These are phyloP conservation scores for Diaporthe australafricana DNA, from an alignment of 2,329 filamentous ascomycete genomes.

Conservation along the genomic window DNA sequence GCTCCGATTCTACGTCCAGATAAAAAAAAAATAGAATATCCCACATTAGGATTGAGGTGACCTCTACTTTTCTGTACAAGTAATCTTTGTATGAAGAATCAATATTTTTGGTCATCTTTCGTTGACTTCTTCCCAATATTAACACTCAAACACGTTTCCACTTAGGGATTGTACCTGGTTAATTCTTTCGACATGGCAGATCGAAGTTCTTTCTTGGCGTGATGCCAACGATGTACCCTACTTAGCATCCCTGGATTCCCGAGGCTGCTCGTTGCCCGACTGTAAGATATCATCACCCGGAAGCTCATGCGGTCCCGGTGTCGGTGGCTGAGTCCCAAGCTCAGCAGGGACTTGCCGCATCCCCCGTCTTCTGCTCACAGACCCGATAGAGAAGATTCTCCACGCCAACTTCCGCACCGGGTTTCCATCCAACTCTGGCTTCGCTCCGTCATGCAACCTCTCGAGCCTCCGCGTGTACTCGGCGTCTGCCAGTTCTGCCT, in stretches of 20 bases:
- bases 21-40: slow-evolving; percentile 46
- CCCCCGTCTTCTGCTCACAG: not conserved
- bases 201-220: too few relatives aligned
- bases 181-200: too few relatives aligned
- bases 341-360: not conserved
- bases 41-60: slow-evolving; percentile 45
- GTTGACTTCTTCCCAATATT: too few relatives aligned
- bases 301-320: not conserved
- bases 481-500: not conserved
- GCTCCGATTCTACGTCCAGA: slow-evolving; percentile 46
- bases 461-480: not conserved
- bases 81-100: slow-evolving; percentile 48
- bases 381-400: not conserved
- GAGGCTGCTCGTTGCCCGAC: too few relatives aligned
- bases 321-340: not conserved
- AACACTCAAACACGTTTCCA: too few relatives aligned
- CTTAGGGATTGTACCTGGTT: too few relatives aligned
- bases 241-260: too few relatives aligned
- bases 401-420: not conserved
- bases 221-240: too few relatives aligned
- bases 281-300: too few relatives aligned
- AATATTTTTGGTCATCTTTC: too few relatives aligned
- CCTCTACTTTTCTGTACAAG: slow-evolving; percentile 46
- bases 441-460: not conserved
- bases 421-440: not conserved